Evolutionary conservation across 805 yeast genomes (phyloP), one percentile per base, ranked within the genome.

Genomic region (Hemisphaericaspora nanyangensis): DNA sequence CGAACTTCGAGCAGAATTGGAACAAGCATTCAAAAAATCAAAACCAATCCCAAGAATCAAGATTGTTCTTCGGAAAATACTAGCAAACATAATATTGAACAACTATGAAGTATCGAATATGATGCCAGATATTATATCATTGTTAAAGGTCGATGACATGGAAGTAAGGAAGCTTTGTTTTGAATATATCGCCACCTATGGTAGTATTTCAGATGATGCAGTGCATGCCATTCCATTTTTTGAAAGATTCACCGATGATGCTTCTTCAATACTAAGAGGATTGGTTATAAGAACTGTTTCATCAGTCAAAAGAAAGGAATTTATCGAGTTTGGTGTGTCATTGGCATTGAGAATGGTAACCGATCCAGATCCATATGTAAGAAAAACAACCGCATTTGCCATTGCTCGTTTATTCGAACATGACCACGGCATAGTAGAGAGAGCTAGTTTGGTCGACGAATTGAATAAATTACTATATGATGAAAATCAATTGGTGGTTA

Each of bases 51-150:
- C 49, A 19, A 56, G 68, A 26, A 52, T 69, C 45, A 63, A 60
- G 45, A 42, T 56, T 22, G 61, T 67, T 5, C 50, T 91, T 52
- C 82, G 81, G 57, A 85, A 84, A 52, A 74, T 88, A 19, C 70
- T 90, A 6, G 91, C 95, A 31, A 90, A 89, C 59, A 74, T 88
- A 60, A 82, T 95, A 5, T 71, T 88, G 61, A 88, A 89, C 35
- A 87, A 86, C 57, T 74, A 74, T 40, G 96, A 91, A 54, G 77
- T 89, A 77, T 69, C 79, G 8, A 57, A 63, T 15, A 56, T 91
- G 39, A 76, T 82, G 52, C 80, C 81, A 1, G 95, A 86, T 37
- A 73, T 87, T 6, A 43, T 77, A 6, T 54, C 58, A 26, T 60
- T 81, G n/a, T 64, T 84, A 52, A 66, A 68, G 33, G 58, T 48